Evolutionary conservation across 139 green algal species (phyloP).

Genomic region (Chlorella sp.): DNA sequence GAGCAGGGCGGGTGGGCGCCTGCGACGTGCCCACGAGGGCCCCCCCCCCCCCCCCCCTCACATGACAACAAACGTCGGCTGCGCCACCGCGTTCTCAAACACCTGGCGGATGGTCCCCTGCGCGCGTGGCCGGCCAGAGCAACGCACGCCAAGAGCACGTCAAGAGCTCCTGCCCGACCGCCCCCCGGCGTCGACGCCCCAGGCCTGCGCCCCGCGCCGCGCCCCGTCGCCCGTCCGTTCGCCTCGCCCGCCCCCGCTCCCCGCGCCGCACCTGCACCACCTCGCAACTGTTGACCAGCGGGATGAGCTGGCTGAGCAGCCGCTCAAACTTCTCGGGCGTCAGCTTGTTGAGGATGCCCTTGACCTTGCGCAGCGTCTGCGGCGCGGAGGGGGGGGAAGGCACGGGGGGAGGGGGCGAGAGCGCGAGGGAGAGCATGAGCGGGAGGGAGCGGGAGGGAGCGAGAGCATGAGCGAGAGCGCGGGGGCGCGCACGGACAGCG

Average conservation of each 20-base stretch:
- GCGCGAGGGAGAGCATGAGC: not conserved
- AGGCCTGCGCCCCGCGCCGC: not conserved
- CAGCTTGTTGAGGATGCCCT: slow-evolving; percentile 99
- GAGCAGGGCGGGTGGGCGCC: too few relatives aligned
- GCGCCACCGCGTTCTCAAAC: slow-evolving; percentile 97
- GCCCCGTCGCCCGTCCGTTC: not conserved
- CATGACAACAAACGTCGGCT: slow-evolving; percentile 97
- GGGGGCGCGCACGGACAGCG: too few relatives aligned
- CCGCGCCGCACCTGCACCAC: slow-evolving; percentile 36
- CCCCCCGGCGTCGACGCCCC: not conserved
- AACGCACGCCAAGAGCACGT: slow-evolving; percentile 18
- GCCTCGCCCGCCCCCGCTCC: not conserved
- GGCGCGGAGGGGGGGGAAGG: not conserved
- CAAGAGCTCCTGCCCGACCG: slow-evolving; percentile 13
- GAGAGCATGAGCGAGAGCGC: too few relatives aligned
- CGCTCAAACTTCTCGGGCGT: slow-evolving; percentile 99
- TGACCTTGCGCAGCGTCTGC: slow-evolving; percentile 89
- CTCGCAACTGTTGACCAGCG: slow-evolving; percentile 71
- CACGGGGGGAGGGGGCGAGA: not conserved
- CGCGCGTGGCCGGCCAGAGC: not conserved
- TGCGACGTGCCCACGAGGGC: too few relatives aligned
- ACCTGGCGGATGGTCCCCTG: slow-evolving; percentile 85
- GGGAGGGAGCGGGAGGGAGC: too few relatives aligned
- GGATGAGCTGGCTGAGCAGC: slow-evolving; percentile 82
- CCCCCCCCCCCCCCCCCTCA: too few relatives aligned